These are phyloP conservation scores for Begonia masoniana DNA, from an alignment of 306 rosid genomes.

Conservation along the genomic window DNA sequence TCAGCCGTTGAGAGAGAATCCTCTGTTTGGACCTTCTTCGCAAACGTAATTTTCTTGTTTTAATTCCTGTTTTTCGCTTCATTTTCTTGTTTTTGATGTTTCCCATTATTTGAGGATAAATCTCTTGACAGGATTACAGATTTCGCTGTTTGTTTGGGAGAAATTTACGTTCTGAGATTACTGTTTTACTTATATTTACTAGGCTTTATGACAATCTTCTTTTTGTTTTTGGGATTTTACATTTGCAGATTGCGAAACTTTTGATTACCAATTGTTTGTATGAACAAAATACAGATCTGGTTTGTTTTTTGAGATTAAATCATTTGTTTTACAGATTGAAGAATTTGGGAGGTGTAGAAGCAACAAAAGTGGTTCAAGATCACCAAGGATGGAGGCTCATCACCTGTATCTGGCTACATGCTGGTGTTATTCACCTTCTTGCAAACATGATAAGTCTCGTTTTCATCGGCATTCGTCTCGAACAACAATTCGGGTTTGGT, in stretches of 20 bases:
- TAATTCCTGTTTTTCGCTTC: not conserved
- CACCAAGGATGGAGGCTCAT: slow-evolving; percentile 88
- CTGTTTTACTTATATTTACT: too few species aligned
- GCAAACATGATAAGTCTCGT: slow-evolving; percentile 71
- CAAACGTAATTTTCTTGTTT: slow-evolving; percentile 30
- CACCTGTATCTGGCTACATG: slow-evolving; percentile 84
- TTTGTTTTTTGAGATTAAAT: not conserved
- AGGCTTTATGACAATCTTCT: too few species aligned
- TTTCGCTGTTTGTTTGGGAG: too few species aligned
- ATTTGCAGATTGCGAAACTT: too few species aligned
- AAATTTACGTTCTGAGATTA: too few species aligned
- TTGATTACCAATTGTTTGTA: too few species aligned
- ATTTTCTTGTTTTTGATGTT: not conserved
- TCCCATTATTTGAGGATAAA: not conserved
- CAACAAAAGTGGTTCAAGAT: slow-evolving; percentile 39
- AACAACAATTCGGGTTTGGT: slow-evolving; percentile 89
- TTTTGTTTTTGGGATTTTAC: too few species aligned
- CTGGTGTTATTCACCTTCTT: slow-evolving; percentile 64
- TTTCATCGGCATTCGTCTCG: slow-evolving; percentile 78
- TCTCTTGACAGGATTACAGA: too few species aligned
- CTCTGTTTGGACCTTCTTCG: slow-evolving; percentile 80
- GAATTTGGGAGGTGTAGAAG: slow-evolving; percentile 64
- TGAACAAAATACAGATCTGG: too few species aligned
- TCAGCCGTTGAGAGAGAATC: slow-evolving; percentile 61
- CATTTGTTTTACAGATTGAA: slow-evolving; percentile 29